These are phyloP conservation scores for Nepenthes gracilis DNA, from an alignment of 148 eudicot genomes.

Conservation along the genomic window DNA sequence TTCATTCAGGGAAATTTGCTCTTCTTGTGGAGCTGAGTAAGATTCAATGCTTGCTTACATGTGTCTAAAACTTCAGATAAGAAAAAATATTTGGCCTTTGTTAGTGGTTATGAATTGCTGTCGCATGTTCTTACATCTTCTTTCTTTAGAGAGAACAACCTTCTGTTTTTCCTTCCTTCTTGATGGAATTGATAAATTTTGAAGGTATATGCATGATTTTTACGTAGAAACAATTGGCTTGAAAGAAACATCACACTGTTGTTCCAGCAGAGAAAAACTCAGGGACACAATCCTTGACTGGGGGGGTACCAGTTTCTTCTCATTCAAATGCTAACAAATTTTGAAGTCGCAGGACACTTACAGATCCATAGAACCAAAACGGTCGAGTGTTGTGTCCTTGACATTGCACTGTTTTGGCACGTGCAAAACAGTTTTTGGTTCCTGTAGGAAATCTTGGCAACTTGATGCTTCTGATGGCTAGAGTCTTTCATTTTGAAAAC, in stretches of 20 bases:
- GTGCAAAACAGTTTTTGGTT: too few relatives aligned
- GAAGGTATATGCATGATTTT: constrained; percentile 88
- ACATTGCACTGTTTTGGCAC: too few relatives aligned
- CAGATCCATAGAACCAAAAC: too few relatives aligned
- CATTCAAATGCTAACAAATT: too few relatives aligned
- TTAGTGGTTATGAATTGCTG: neutral
- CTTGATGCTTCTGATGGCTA: neutral
- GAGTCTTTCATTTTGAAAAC: too few relatives aligned
- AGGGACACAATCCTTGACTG: constrained; percentile 92
- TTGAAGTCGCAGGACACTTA: too few relatives aligned
- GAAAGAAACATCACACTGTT: constrained; percentile 76
- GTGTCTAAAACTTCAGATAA: constrained; percentile 3
- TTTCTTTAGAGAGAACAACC: neutral
- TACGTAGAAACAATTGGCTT: constrained; percentile 92
- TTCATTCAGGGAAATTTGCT: constrained; percentile 82
- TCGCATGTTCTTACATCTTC: neutral
- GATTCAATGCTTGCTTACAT: constrained; percentile 17
- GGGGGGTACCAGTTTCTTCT: constrained; percentile 75
- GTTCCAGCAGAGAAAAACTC: constrained; percentile 65
- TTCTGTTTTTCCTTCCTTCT: constrained; percentile 4
- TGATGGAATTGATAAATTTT: constrained; percentile 9
- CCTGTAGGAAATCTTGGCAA: too few relatives aligned
- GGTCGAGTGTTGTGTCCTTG: too few relatives aligned
- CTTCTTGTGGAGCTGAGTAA: constrained; percentile 88
- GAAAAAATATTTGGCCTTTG: too few relatives aligned